Evolutionary conservation across 371 early-diverging fungal species (phyloP), one percentile per base, ranked within the genome.

Genomic region (Syncephalastrum racemosum): DNA sequence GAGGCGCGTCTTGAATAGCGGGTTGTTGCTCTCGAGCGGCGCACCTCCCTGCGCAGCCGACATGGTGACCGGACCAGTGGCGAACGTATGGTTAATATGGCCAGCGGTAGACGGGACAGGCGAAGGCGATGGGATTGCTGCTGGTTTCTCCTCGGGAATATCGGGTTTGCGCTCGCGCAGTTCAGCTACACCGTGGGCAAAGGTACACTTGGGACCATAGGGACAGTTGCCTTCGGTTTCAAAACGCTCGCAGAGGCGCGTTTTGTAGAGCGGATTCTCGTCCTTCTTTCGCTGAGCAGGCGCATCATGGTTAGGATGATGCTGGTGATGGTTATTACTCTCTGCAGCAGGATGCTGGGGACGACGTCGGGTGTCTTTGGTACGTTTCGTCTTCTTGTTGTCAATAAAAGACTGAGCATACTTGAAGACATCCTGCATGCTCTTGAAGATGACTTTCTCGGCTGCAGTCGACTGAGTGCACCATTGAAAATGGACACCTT

Each of bases 131-230:
- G 23, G 51, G 3, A n/a, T 4, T 25, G 40, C 31, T 20, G 25
- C 31, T 3, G 31, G 53, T 19, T 53, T 46, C 19, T 45, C 53
- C 15, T 36, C 42, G 36, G 15, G 27, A 19, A 31, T 24, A 10
- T 31, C 36, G 10, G 36, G 46, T n/a, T 80, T 79, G 42, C 87
- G 85, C 58, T 82, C 87, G 20, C 91, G 83, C 47, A 93, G 74
- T 51, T 93, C 92, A 5, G 58, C 66, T 10, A 79, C 62, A 36
- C 93, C 92, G 64, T 94, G 94, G n/a, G 94, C 94, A 84, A 92
- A 94, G 20, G 88, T 90, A 63, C 94, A 94, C 63, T 88, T 86
- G 14, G 73, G 56, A 16, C 88, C 85, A 67, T 91, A 91, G 6
- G 90, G 90, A 55, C 94, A 94, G 51, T 68, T 77, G 23, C 89